phyloP scores from a whole-genome alignment of 1,284 basidiomycete genomes.

The Irpex sp. region DNA sequence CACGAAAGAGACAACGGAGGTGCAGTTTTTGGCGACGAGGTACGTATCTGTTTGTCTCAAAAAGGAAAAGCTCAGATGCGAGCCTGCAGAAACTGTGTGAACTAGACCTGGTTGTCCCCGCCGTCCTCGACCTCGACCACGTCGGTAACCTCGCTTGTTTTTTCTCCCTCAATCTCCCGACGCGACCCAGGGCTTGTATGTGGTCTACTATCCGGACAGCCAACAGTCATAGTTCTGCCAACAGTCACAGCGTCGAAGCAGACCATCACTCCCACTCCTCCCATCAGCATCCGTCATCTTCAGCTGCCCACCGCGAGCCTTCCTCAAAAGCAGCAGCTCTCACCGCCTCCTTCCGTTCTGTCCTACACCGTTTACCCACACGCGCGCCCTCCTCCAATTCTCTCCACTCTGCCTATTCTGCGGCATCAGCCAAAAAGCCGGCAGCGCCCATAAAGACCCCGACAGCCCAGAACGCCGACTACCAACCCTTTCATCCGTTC shows the following conservation, averaged over 20 bases:
- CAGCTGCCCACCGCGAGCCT: constrained; percentile 15
- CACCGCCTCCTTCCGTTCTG: constrained; percentile 34
- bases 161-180: constrained; percentile 8
- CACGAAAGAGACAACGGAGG: background rate
- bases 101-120: background rate
- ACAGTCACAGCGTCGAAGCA: constrained; percentile 19
- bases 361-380: constrained; percentile 31
- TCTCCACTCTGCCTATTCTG: constrained; percentile 33
- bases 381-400: constrained; percentile 35
- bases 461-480: constrained; percentile 14
- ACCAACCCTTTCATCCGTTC: constrained; percentile 41
- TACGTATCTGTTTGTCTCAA: background rate
- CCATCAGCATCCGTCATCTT: constrained; percentile 40
- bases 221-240: constrained; percentile 19
- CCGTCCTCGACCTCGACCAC: constrained; percentile 1
- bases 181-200: constrained; percentile 20
- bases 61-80: background rate
- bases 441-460: constrained; percentile 17
- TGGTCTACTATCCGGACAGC: constrained; percentile 23
- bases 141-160: constrained; percentile 7
- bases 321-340: constrained; percentile 23
- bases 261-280: constrained; percentile 27
- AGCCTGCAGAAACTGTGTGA: background rate
- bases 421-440: constrained; percentile 22
- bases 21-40: background rate